Conservation (phyloP, 768 basidiomycete genomes). For the Russula foetens region DNA sequence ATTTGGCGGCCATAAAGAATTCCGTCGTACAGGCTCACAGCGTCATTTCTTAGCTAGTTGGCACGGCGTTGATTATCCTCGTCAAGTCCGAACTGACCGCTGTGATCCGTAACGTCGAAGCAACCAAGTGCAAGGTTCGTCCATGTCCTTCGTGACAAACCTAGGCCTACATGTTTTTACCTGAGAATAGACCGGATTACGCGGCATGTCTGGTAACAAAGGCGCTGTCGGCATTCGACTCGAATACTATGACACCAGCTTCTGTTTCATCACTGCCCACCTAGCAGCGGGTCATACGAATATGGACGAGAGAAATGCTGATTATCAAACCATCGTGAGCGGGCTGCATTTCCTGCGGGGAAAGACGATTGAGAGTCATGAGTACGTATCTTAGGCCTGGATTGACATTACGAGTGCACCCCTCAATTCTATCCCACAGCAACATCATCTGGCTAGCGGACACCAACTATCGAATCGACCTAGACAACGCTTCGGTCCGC, state of each 20-base stretch:
- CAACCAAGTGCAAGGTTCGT: constrained; percentile 78
- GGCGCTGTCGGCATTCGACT: constrained; percentile 92
- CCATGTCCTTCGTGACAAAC: neutral
- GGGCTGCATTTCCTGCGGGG: constrained; percentile 86
- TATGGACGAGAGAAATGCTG: constrained; percentile 82
- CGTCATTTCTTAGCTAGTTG: constrained; percentile 63
- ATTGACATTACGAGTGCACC: neutral
- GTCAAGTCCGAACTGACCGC: constrained; percentile 70
- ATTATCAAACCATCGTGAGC: constrained; percentile 80
- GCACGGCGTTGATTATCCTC: constrained; percentile 83
- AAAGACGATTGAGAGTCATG: constrained; percentile 81
- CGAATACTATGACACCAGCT: constrained; percentile 82
- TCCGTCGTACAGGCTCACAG: neutral
- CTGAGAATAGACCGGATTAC: constrained; percentile 58
- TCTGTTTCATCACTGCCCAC: constrained; percentile 95
- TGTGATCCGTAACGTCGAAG: constrained; percentile 88
- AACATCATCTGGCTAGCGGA: constrained; percentile 93
- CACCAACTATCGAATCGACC: constrained; percentile 88
- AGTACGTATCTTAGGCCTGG: constrained; percentile 47
- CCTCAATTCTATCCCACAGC: constrained; percentile 34
- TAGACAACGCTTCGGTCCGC: constrained; percentile 77
- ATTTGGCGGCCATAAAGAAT: neutral
- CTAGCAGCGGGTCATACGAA: constrained; percentile 93
- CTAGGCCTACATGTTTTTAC: neutral
- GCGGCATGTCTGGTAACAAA: constrained; percentile 96